Conservation (phyloP, 2,329 filamentous ascomycete genomes). For the Penicillium decumbens region DNA sequence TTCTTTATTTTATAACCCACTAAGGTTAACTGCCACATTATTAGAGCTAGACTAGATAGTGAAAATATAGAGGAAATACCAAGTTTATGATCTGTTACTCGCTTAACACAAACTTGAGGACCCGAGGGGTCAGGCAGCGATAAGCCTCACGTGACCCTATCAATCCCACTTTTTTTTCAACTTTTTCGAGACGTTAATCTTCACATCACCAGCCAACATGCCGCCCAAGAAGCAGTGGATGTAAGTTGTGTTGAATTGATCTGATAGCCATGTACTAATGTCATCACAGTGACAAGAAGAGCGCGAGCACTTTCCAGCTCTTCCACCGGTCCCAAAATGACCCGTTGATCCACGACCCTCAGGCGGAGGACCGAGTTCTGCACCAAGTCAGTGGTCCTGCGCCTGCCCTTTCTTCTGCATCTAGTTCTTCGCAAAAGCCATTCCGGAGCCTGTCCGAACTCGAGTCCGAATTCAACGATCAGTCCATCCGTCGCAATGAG, state of each 20-base stretch:
- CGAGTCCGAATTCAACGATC: slow-evolving; percentile 65
- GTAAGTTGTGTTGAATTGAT: slow-evolving; percentile 43
- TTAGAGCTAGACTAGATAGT: background rate
- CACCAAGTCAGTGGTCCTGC: slow-evolving; percentile 56
- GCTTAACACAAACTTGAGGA: slow-evolving; percentile 12
- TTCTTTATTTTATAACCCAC: background rate
- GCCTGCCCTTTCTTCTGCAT: slow-evolving; percentile 22
- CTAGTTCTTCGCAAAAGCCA: slow-evolving; percentile 43
- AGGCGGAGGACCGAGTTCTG: slow-evolving; percentile 85
- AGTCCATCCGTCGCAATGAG: slow-evolving; percentile 74
- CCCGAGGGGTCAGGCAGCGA: slow-evolving; percentile 25
- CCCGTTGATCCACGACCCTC: slow-evolving; percentile 87
- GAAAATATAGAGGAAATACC: background rate
- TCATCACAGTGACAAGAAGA: slow-evolving; percentile 70
- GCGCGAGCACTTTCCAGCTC: slow-evolving; percentile 85
- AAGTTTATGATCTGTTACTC: background rate
- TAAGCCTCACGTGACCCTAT: slow-evolving; percentile 31
- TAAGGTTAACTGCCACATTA: background rate
- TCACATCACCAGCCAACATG: slow-evolving; percentile 53
- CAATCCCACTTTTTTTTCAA: slow-evolving; percentile 26
- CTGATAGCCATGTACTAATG: fast-evolving
- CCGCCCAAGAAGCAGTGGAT: slow-evolving; percentile 70
- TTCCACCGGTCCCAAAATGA: slow-evolving; percentile 97
- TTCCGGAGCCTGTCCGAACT: slow-evolving; percentile 66
- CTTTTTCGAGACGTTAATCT: slow-evolving; percentile 16